phyloP scores from a whole-genome alignment of 2,329 filamentous ascomycete species.

The Ceratocystis cacaofunesta region DNA sequence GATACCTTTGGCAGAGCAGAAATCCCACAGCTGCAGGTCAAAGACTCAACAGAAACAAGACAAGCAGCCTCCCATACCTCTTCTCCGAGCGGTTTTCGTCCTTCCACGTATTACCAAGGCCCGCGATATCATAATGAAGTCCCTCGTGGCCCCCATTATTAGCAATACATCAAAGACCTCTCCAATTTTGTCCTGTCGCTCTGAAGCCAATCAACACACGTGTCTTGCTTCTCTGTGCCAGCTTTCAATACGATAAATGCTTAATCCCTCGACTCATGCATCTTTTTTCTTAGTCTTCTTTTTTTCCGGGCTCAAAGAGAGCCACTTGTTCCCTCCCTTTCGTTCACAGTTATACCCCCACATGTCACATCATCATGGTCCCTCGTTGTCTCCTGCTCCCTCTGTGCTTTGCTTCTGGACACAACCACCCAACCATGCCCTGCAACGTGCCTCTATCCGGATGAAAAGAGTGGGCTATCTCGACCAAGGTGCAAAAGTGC shows the following conservation, averaged over 20 bases:
- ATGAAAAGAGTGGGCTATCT: background rate
- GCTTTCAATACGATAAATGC: background rate
- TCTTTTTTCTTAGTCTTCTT: background rate
- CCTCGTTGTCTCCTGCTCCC: background rate
- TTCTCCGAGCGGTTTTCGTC: too few relatives aligned
- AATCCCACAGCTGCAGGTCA: too few relatives aligned
- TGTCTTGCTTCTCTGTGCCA: background rate
- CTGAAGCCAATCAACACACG: too few relatives aligned
- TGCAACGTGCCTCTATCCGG: background rate
- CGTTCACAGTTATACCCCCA: background rate
- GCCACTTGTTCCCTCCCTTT: background rate
- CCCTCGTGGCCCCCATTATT: too few relatives aligned
- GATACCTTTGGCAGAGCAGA: too few relatives aligned
- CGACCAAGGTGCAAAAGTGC: background rate
- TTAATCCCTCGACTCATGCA: background rate
- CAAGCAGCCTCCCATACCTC: too few relatives aligned
- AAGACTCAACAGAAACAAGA: too few relatives aligned
- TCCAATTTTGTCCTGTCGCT: too few relatives aligned
- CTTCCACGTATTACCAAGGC: too few relatives aligned
- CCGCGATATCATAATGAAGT: too few relatives aligned
- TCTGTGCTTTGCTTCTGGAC: background rate
- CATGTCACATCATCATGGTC: slow-evolving; percentile 3
- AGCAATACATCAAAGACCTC: too few relatives aligned
- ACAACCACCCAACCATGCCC: background rate
- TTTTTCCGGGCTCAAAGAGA: background rate